phyloP scores from a whole-genome alignment of 139 green algal genomes.

The Monoraphidium neglectum region DNA sequence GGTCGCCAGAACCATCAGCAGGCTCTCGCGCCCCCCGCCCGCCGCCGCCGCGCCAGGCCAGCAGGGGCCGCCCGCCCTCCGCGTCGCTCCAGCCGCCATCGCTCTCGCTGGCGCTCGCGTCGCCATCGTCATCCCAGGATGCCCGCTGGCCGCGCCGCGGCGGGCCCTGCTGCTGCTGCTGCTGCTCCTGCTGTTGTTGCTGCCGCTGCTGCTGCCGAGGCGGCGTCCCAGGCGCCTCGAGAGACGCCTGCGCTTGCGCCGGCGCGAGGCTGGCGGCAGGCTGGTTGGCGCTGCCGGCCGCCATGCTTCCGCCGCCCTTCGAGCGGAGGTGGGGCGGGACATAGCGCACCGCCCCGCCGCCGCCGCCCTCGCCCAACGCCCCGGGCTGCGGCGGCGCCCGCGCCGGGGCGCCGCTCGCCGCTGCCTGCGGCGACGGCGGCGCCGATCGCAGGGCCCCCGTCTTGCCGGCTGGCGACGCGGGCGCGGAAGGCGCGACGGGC shows the following conservation, averaged over 20 bases:
- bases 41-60: not conserved
- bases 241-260: not conserved
- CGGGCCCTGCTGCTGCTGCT: not conserved
- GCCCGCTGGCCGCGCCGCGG: not conserved
- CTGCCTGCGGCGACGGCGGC: not conserved
- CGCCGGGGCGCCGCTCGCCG: not conserved
- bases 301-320: too few species aligned
- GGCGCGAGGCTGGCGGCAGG: not conserved
- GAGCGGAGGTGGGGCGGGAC: too few species aligned
- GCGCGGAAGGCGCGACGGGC: not conserved
- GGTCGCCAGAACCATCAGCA: not conserved
- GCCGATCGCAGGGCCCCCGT: not conserved
- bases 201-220: not conserved
- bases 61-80: not conserved
- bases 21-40: not conserved
- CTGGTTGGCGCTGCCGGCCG: too few species aligned
- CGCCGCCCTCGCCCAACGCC: too few species aligned
- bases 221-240: not conserved
- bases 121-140: constrained; percentile 27
- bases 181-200: not conserved
- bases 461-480: not conserved
- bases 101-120: constrained; percentile 29
- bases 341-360: not conserved
- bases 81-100: not conserved
- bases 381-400: not conserved